Conservation (phyloP, 1,284 basidiomycete species). For the Cryptococcus hybrid region DNA sequence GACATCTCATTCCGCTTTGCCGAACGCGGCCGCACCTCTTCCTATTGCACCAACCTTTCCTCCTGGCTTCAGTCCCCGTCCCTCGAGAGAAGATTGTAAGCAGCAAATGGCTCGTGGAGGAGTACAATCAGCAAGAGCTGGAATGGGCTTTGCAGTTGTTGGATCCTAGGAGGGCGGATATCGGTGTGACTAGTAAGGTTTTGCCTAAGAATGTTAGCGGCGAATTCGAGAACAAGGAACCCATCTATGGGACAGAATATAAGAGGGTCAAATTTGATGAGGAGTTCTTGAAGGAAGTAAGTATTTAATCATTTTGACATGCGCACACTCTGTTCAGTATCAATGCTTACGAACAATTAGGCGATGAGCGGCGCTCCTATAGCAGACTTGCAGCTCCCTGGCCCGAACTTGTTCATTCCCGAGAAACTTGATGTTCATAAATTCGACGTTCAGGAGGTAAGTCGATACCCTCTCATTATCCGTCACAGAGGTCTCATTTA, state of each 20-base stretch:
- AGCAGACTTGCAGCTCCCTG: conserved; percentile 71
- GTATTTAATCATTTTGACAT: not conserved
- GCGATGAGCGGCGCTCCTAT: conserved; percentile 63
- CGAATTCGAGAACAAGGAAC: conserved; percentile 70
- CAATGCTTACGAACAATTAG: conserved; percentile 47
- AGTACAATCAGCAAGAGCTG: conserved; percentile 72
- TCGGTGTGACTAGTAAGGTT: conserved; percentile 52
- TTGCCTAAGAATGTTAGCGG: conserved; percentile 60
- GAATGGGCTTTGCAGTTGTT: conserved; percentile 64
- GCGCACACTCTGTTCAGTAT: not conserved
- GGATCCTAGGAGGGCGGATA: conserved; percentile 58
- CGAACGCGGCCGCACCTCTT: conserved; percentile 76
- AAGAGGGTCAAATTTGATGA: conserved; percentile 65
- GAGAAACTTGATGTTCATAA: conserved; percentile 80
- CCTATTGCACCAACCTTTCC: conserved; percentile 76
- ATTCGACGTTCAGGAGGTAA: conserved; percentile 61
- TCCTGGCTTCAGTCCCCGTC: conserved; percentile 65
- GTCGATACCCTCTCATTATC: conserved; percentile 3
- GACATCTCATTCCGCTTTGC: conserved; percentile 81
- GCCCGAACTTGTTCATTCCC: conserved; percentile 86
- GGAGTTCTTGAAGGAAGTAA: conserved; percentile 63
- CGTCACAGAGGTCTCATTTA: not conserved
- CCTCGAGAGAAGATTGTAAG: conserved; percentile 77
- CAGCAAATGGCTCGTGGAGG: conserved; percentile 69
- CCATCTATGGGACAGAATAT: conserved; percentile 82